Percentiles rank a stretch among this genome's conserved stretches.
Conservation (phyloP, 495 filamentous ascomycete genomes). For the Aspergillus egyptiacus region DNA sequence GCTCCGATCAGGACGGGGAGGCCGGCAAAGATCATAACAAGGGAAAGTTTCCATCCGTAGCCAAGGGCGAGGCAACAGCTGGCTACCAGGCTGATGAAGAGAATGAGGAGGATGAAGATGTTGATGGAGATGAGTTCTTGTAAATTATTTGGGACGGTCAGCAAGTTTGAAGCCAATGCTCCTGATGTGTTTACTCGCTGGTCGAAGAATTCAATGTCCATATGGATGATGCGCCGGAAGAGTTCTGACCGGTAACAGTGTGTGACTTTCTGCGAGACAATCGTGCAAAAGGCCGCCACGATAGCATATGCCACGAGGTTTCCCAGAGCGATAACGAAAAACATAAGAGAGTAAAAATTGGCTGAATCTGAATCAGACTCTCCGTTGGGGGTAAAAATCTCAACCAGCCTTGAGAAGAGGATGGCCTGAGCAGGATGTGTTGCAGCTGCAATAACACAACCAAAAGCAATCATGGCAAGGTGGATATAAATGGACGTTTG, state of each 20-base stretch:
- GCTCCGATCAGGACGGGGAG: constrained; percentile 22
- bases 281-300: constrained; percentile 49
- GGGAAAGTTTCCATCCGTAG: constrained; percentile 52
- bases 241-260: constrained; percentile 71
- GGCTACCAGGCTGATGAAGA: constrained; percentile 41
- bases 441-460: background rate
- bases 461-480: background rate
- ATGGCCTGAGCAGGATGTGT: constrained; percentile 23
- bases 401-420: constrained; percentile 20
- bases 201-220: constrained; percentile 88
- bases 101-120: constrained; percentile 74
- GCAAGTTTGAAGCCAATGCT: constrained; percentile 55
- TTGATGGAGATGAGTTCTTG: constrained; percentile 74
- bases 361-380: constrained; percentile 13
- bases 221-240: constrained; percentile 84
- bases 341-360: constrained; percentile 59
- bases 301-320: constrained; percentile 47
- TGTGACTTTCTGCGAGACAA: constrained; percentile 55
- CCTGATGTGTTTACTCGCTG: constrained; percentile 76
- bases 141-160: constrained; percentile 67
- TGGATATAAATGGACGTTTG: background rate
- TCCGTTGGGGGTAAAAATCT: constrained; percentile 24
- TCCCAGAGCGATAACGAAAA: constrained; percentile 48
- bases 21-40: constrained; percentile 44
- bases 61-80: constrained; percentile 21